Base-by-base conservation (phyloP, 179 eudicot species). In the Pouteria campechiana region DNA sequence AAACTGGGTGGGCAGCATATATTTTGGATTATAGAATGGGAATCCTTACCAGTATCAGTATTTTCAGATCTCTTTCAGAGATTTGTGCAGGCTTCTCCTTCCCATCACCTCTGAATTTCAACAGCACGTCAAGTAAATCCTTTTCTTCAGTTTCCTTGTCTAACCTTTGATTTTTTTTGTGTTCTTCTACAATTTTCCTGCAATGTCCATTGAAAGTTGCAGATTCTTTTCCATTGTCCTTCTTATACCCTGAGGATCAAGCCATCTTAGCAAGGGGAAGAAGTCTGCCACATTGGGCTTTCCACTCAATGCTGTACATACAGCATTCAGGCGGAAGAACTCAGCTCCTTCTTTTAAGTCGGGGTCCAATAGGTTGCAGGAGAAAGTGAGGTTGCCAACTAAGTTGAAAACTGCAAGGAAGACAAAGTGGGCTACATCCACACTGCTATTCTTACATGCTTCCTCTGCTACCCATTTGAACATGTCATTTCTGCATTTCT, bases 381-480 rank as follows among this genome's bases (percentile, higher is more conserved):
- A 72, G 13, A 72, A 51, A 35, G 67, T 44, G 6, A 72, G 43
- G 40, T 72, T 72, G 1, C 78, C 73, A 0, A 72, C 55, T 1
- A 72, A 53, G 37, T 72, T 72, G 32, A 72, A 72, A 13, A 61
- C 52, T 70, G 67, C 63, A 36, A 72, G 38, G 56, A 72, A 67
- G 18, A 67, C 48, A 30, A 72, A 67, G 46, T 46, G 42, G 37
- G 70, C 47, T 5, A 72, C 37, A 11, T 68, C 69, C 1, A 72
- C n/a, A n/a, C n/a, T 25, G 7, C 43, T 20, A 11, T 13, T 39
- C 11, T 37, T 12, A 2, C 68, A 70, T 1, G 46, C 30, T 3
- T 27, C 48, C 2, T 64, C 50, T 3, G 47, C 46, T 0, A 53
- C 66, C 13, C 44, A 44, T 4, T 67, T 50, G 52, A 41, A 59